phyloP scores from a whole-genome alignment of 768 basidiomycete genomes.

The Suillus bovinus region DNA sequence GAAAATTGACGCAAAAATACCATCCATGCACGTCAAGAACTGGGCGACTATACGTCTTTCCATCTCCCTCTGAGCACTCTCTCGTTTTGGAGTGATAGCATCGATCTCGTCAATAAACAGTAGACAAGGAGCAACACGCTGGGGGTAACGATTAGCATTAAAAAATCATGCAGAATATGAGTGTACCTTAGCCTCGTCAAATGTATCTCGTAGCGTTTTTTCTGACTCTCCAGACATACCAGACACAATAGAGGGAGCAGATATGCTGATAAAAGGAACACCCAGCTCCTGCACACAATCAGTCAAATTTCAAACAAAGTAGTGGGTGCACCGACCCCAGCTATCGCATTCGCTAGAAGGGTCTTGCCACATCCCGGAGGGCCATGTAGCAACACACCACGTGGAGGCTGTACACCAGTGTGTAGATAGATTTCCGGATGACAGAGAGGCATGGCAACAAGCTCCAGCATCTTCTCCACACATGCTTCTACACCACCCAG shows the following conservation, averaged over 20 bases:
- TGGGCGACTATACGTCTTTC: conserved; percentile 97
- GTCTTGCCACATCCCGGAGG: conserved; percentile 99
- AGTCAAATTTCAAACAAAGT: background rate
- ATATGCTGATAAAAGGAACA: conserved; percentile 90
- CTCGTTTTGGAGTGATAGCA: conserved; percentile 95
- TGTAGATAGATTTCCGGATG: conserved; percentile 96
- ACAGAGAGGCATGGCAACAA: conserved; percentile 93
- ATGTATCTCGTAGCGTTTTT: conserved; percentile 93
- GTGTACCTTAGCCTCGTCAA: conserved; percentile 91
- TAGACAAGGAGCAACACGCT: conserved; percentile 90
- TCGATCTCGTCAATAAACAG: conserved; percentile 98
- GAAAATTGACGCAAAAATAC: conserved; percentile 37
- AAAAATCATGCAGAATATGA: background rate
- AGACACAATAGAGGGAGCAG: conserved; percentile 93
- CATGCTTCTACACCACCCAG: conserved; percentile 86
- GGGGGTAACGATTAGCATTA: background rate
- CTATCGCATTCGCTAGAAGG: conserved; percentile 89
- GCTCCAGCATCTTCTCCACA: conserved; percentile 91
- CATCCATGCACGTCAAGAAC: conserved; percentile 98
- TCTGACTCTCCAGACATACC: conserved; percentile 99
- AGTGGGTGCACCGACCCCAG: conserved; percentile 63
- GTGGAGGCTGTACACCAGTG: conserved; percentile 88
- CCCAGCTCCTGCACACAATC: conserved; percentile 70
- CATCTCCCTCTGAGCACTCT: conserved; percentile 98
- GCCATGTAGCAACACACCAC: conserved; percentile 91